Percentiles rank a stretch among this genome's conserved stretches.
phyloP scores from a whole-genome alignment of 805 yeast species.

The Wickerhamomyces sydowiorum region DNA sequence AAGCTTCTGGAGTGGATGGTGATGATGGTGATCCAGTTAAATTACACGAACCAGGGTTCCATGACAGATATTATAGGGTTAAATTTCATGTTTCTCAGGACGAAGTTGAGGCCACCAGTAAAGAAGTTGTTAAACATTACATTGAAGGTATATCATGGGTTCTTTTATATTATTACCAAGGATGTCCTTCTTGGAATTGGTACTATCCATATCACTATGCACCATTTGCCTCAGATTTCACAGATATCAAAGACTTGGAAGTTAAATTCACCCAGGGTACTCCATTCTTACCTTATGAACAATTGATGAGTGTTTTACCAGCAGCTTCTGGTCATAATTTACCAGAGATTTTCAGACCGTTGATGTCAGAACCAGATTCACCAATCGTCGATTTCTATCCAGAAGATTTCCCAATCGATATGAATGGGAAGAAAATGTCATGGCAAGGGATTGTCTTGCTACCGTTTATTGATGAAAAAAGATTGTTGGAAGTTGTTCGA shows the following conservation, averaged over 20 bases:
- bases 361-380: constrained; percentile 75
- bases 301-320: constrained; percentile 90
- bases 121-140: constrained; percentile 62
- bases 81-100: constrained; percentile 60
- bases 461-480: constrained; percentile 84
- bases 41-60: constrained; percentile 85
- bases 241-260: constrained; percentile 41
- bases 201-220: constrained; percentile 96
- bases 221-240: constrained; percentile 91
- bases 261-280: constrained; percentile 59
- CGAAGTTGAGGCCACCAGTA: constrained; percentile 48
- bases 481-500: constrained; percentile 62
- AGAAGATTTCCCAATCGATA: constrained; percentile 78
- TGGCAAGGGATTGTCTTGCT: constrained; percentile 93
- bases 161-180: constrained; percentile 87
- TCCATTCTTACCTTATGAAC: constrained; percentile 90
- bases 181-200: constrained; percentile 99
- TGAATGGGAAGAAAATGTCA: constrained; percentile 91
- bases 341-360: constrained; percentile 73
- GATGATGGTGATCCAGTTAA: constrained; percentile 50
- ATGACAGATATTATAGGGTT: constrained; percentile 67
- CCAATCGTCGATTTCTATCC: constrained; percentile 92
- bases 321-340: constrained; percentile 87
- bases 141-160: constrained; percentile 98
- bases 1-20: constrained; percentile 26